phyloP scores from a whole-genome alignment of 2,329 filamentous ascomycete species.

The Byssochlamys sp. region DNA sequence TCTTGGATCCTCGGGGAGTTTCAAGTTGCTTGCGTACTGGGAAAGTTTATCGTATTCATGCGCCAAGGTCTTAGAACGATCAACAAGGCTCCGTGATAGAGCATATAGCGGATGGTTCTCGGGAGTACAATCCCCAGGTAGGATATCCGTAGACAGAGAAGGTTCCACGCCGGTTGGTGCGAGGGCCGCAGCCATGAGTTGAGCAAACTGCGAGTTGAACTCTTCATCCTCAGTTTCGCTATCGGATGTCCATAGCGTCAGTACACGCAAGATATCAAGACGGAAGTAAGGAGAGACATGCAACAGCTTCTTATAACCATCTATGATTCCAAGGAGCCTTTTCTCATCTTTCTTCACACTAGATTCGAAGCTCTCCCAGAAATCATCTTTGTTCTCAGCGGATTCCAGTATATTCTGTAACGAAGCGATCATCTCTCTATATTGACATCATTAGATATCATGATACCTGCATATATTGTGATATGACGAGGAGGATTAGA shows the following conservation, averaged over 20 bases:
- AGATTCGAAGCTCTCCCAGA: slow-evolving; percentile 8
- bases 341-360: not conserved
- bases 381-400: slow-evolving; percentile 10
- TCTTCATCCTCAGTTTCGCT: slow-evolving; percentile 7
- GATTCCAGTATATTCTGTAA: not conserved
- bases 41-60: slow-evolving; percentile 6
- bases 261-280: not conserved
- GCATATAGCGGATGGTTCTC: slow-evolving; percentile 5
- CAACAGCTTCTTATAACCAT: slow-evolving; percentile 6
- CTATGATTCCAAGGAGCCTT: slow-evolving; percentile 5
- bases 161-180: slow-evolving; percentile 1
- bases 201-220: slow-evolving; percentile 5
- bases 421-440: not conserved
- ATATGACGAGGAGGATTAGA: not conserved
- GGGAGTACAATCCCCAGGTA: not conserved
- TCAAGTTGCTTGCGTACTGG: slow-evolving; percentile 1
- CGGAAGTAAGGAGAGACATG: slow-evolving; percentile 1
- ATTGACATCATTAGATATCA: not conserved
- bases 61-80: slow-evolving; percentile 4
- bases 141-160: not conserved
- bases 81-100: slow-evolving; percentile 4
- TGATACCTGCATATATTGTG: not conserved
- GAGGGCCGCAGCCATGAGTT: slow-evolving; percentile 6
- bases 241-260: not conserved
- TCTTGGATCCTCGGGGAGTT: slow-evolving; percentile 4